Conservation (phyloP, 352 stramenopile genomes). For the Peronospora belbahrii region DNA sequence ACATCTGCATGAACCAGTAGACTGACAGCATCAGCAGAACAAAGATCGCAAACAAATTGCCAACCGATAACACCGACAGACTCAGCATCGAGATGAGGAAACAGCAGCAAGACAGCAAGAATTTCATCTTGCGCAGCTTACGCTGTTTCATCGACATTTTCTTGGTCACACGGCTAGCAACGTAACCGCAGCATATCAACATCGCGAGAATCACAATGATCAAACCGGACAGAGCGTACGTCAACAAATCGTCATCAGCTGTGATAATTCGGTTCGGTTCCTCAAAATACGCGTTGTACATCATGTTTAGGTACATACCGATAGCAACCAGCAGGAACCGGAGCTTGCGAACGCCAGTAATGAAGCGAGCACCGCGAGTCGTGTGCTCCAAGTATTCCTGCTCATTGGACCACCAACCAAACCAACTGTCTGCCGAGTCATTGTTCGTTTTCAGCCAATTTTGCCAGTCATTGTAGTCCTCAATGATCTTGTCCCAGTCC, state of each 20-base stretch:
- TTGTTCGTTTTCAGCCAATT: slow-evolving; percentile 89
- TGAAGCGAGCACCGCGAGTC: slow-evolving; percentile 46
- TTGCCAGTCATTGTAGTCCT: slow-evolving; percentile 92
- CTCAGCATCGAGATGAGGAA: slow-evolving; percentile 58
- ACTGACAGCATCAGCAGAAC: slow-evolving; percentile 61
- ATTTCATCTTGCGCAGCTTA: slow-evolving; percentile 87
- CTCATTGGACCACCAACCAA: slow-evolving; percentile 83
- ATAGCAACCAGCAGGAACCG: slow-evolving; percentile 68
- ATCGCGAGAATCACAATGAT: slow-evolving; percentile 67
- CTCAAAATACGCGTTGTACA: slow-evolving; percentile 78
- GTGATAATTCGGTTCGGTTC: slow-evolving; percentile 47
- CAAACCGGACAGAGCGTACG: slow-evolving; percentile 51
- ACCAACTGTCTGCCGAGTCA: slow-evolving; percentile 82
- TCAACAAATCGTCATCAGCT: slow-evolving; percentile 41
- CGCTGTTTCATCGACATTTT: slow-evolving; percentile 88
- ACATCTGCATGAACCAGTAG: slow-evolving; percentile 86
- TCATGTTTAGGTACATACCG: slow-evolving; percentile 74
- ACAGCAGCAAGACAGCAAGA: slow-evolving; percentile 63
- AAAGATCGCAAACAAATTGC: slow-evolving; percentile 67
- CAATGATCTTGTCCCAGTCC: slow-evolving; percentile 94
- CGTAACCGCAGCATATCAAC: slow-evolving; percentile 78
- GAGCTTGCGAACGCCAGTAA: slow-evolving; percentile 70
- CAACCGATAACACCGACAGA: slow-evolving; percentile 59
- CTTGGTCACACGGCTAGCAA: slow-evolving; percentile 80
- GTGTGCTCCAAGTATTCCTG: slow-evolving; percentile 80